Base-by-base conservation (phyloP, 345 rosid genomes). In the Hevea brasiliensis region DNA sequence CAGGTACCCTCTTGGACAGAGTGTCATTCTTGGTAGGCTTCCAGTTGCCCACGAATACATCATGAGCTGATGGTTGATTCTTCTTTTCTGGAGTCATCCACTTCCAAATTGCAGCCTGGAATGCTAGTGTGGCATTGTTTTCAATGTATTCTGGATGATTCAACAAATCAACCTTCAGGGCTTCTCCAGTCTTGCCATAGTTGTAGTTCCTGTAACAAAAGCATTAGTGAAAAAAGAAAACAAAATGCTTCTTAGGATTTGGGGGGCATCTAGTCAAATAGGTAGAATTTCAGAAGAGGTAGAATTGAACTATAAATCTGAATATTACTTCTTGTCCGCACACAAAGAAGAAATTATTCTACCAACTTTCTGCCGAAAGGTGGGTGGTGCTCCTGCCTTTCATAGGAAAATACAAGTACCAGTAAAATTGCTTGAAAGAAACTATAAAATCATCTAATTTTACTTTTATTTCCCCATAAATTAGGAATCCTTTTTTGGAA, bases 71-170 rank as follows among this genome's bases (percentile, higher is more conserved):
- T 0, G 97, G 98, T 29, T 67, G 77, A 17, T 83, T 79, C 85
- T 93, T 93, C 87, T 88, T 91, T 12, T 73, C 80, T 8, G 98
- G 97, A 1, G 93, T 89, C 98, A 93, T 93, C 98, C 97, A 93
- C 82, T 81, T 81, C 94, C 93, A 88, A 2, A 93, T 83, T 35
- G 98, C 95, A 0, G 93, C 79, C 69, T 89, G 97, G 76, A 91
- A 93, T 14, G 92, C 95, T 56, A 93, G 65, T 40, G 98, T 89
- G 0, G 97, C 93, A 32, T 89, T 89, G 81, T 89, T 65, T 80
- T 93, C 95, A 0, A 91, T 65, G 82, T 85, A 84, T 76, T 91
- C 97, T 67, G 98, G 97, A 50, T 85, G 86, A 79, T 76, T 84
- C 75, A 89, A 63, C 42, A 91, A 74, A 59, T 93, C 89, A 76